Evolutionary conservation across 2,329 filamentous ascomycete species (phyloP), one percentile per base, ranked within the genome.

Genomic region (Pseudogymnoascus sp.): DNA sequence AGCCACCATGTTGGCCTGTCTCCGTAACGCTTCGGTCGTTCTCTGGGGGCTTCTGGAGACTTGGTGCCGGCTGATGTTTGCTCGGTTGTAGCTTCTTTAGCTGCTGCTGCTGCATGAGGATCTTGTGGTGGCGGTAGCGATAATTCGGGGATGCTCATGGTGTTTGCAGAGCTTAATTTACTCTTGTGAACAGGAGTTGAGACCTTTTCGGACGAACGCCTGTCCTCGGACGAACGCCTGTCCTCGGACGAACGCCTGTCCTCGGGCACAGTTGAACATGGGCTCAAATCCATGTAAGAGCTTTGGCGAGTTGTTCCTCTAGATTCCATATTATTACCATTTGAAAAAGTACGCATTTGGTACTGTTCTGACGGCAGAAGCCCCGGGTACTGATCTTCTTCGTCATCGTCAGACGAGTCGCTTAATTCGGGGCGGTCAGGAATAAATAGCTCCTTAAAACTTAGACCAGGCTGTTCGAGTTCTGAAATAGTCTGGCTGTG

Each of bases 1-100:
- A 99, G 84, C 95, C 95, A 99, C 85, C 95, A 99, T 0, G 95
- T 93, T 4, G 95, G 95, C 5, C 93, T 86, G 25, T 95, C 89
- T 0, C 93, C 93, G 68, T 87, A 88, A 63, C 81, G 80, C 65
- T 85, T 80, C 1, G 78, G 74, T 67, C 82, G 84, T 62, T 70
- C 69, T 21, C 64, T 60, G 28, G 64, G 25, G 7, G 48, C 31
- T 21, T 66, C 68, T 2, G 79, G 75, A 1, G 77, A 78, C 66
- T 77, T 80, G n/a, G 72, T 67, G 1, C 77, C 76, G 8, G 76
- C 73, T 14, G 83, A 83, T 6, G 83, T 84, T 8, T 41, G 31
- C 36, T 36, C 57, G 4, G 57, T 23, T 23, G 57, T 14, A 16
- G 31, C 21, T 41, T 61, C 36, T 66, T 73, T 7, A 79, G 57